Evolutionary conservation across 371 early-diverging fungal genomes (phyloP).

Genomic region (Circinella umbellata): DNA sequence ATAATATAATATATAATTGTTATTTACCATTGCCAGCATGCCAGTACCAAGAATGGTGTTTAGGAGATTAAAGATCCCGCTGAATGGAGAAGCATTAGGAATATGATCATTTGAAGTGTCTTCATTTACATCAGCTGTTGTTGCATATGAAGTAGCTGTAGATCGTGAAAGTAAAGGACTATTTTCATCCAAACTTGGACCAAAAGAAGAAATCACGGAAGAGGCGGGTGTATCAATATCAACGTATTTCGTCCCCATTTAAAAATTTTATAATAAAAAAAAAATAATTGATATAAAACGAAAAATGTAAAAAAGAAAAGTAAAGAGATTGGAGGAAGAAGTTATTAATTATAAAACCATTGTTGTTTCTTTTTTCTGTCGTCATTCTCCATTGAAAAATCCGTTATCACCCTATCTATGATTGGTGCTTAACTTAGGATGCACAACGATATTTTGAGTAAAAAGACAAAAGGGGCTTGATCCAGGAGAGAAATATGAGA

Average conservation of each 20-base stretch:
- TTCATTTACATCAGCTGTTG: not conserved
- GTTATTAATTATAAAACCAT: not conserved
- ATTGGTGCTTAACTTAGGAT: conserved; percentile 1
- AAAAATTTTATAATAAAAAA: not conserved
- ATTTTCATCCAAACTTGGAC: conserved; percentile 19
- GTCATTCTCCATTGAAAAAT: not conserved
- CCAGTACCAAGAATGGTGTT: conserved; percentile 97
- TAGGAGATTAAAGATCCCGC: conserved; percentile 75
- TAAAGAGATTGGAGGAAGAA: not conserved
- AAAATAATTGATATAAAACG: not conserved
- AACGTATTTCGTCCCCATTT: conserved; percentile 2
- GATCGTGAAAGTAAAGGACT: conserved; percentile 22
- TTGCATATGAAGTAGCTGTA: conserved; percentile 12
- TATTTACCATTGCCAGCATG: conserved; percentile 94
- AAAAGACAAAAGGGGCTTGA: too few species aligned
- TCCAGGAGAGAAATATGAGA: too few species aligned
- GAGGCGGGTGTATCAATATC: conserved; percentile 11
- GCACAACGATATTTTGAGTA: not conserved
- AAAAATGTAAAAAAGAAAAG: not conserved
- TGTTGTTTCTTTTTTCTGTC: not conserved
- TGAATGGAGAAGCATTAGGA: conserved; percentile 34
- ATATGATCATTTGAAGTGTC: not conserved
- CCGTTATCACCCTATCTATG: conserved; percentile 5
- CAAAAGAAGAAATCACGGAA: conserved; percentile 14
- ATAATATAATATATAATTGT: not conserved